A percentile compares a stretch with the other conserved stretches of the same genome.
phyloP scores from a whole-genome alignment of 345 rosid species.

The Lumnitzera littorea region DNA sequence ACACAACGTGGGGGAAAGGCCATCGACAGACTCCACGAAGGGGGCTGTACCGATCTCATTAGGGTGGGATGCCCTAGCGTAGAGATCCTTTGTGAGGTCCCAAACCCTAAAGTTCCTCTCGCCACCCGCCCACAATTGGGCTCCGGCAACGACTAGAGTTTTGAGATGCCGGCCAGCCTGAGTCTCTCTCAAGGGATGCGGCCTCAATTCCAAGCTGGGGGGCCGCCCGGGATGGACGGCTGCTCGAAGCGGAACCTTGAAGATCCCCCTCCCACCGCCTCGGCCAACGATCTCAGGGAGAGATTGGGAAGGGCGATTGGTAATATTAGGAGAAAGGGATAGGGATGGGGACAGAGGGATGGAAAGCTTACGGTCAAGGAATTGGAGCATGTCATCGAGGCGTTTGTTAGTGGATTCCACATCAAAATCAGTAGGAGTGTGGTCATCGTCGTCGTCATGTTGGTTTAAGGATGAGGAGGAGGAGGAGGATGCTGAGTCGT shows the following conservation, averaged over 20 bases:
- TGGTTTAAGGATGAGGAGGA: conserved; percentile 23
- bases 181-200: conserved; percentile 80
- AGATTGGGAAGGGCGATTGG: not conserved
- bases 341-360: conserved; percentile 18
- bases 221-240: conserved; percentile 80
- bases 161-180: conserved; percentile 66
- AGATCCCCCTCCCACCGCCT: conserved; percentile 51
- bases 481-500: conserved; percentile 31
- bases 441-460: conserved; percentile 28
- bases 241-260: conserved; percentile 57
- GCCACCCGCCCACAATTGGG: conserved; percentile 74
- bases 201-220: conserved; percentile 70
- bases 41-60: conserved; percentile 68
- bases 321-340: conserved; percentile 13
- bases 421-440: conserved; percentile 31
- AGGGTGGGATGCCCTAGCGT: conserved; percentile 30
- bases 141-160: conserved; percentile 56
- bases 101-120: conserved; percentile 72
- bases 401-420: conserved; percentile 58
- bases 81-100: conserved; percentile 47
- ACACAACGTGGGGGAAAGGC: conserved; percentile 51
- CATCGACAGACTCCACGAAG: conserved; percentile 45
- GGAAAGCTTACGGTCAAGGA: conserved; percentile 73
- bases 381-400: conserved; percentile 85
- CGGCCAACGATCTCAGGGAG: conserved; percentile 56